A percentile compares a stretch with the other conserved stretches of the same genome.
These are phyloP conservation scores for Xerocomellus chrysenteron DNA, from an alignment of 768 basidiomycete species.

Conservation along the genomic window DNA sequence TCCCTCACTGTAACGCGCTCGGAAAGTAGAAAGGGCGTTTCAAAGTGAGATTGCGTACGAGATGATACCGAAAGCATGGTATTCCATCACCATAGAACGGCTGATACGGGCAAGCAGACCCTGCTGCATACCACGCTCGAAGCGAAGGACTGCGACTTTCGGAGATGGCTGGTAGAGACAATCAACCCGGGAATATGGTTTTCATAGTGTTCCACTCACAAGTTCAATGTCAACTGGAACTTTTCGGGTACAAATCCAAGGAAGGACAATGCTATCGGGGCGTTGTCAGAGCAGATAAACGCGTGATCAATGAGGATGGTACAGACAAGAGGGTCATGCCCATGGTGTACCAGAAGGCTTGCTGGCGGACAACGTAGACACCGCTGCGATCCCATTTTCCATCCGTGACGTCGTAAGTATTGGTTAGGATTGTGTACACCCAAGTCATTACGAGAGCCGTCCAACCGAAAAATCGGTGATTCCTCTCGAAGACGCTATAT, in stretches of 20 bases:
- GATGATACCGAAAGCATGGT: slow-evolving; percentile 79
- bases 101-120: slow-evolving; percentile 74
- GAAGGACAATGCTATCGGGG: slow-evolving; percentile 56
- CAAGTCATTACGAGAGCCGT: slow-evolving; percentile 55
- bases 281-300: background rate
- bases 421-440: slow-evolving; percentile 66
- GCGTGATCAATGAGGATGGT: slow-evolving; percentile 1
- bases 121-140: slow-evolving; percentile 83
- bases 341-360: slow-evolving; percentile 76
- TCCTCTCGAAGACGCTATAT: slow-evolving; percentile 70
- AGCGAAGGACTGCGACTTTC: slow-evolving; percentile 77
- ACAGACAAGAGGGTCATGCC: slow-evolving; percentile 73
- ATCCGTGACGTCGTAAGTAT: slow-evolving; percentile 56
- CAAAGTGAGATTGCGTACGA: slow-evolving; percentile 45
- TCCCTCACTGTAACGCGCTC: slow-evolving; percentile 52
- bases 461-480: slow-evolving; percentile 82
- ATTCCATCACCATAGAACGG: slow-evolving; percentile 73
- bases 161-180: slow-evolving; percentile 57
- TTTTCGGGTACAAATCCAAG: slow-evolving; percentile 75
- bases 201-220: slow-evolving; percentile 40
- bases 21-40: slow-evolving; percentile 4
- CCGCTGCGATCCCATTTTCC: slow-evolving; percentile 59
- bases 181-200: background rate
- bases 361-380: slow-evolving; percentile 55
- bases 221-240: slow-evolving; percentile 74